Evolutionary conservation across 176 grass and related monocot species (phyloP).

Genomic region (Saccharum officinarum): DNA sequence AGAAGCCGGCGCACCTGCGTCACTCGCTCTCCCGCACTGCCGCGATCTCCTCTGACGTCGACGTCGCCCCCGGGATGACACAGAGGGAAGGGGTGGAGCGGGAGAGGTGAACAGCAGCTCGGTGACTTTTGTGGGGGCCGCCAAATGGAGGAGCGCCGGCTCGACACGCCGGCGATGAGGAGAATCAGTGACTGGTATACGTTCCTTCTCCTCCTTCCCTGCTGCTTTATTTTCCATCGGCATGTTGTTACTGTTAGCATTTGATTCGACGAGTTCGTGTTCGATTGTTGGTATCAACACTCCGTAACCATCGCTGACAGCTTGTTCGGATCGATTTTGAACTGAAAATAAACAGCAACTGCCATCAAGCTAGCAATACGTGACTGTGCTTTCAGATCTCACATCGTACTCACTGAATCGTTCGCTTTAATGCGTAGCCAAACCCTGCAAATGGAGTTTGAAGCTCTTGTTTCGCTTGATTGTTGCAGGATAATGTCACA

Average conservation of each 20-base stretch:
- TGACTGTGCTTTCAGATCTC: background rate
- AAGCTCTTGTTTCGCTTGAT: background rate
- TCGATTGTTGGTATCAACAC: background rate
- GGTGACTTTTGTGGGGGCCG: background rate
- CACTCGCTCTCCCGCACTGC: background rate
- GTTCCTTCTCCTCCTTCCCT: background rate
- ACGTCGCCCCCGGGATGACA: slow-evolving; percentile 17
- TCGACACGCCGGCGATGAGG: slow-evolving; percentile 65
- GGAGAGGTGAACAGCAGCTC: background rate
- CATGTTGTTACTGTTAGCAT: background rate
- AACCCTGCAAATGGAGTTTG: background rate
- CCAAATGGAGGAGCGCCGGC: slow-evolving; percentile 46
- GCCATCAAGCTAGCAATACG: background rate
- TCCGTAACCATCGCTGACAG: background rate
- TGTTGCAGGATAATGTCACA: slow-evolving; percentile 75
- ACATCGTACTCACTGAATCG: background rate
- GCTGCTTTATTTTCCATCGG: background rate
- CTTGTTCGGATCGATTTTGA: background rate
- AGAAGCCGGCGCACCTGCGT: slow-evolving; percentile 24
- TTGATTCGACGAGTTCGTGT: background rate
- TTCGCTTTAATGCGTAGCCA: background rate
- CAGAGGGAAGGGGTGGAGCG: background rate
- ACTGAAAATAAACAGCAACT: background rate
- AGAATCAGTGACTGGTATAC: slow-evolving; percentile 70
- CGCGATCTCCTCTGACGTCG: slow-evolving; percentile 28